Evolutionary conservation across 768 basidiomycete genomes (phyloP), one percentile per base, ranked within the genome.

Genomic region (Chlorophyllum brunneum): DNA sequence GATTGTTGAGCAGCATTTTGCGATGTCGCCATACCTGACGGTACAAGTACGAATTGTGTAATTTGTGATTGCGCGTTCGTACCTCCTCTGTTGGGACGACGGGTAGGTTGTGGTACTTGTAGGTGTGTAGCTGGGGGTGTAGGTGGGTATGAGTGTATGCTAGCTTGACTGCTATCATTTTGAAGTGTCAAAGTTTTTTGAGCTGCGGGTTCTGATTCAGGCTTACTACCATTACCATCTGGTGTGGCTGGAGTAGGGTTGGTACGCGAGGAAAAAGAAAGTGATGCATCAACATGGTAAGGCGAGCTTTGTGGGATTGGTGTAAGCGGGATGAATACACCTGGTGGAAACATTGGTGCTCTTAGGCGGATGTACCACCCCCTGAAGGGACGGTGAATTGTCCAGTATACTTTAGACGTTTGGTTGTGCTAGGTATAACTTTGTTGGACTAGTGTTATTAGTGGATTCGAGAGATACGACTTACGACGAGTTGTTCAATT

Each of bases 361-460:
- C 86, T 79, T 22, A 92, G 69, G 36, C 85, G 85, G 54, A 92
- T 82, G 65, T 92, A 92, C 90, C 90, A 92, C 39, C 90, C 90
- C 24, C 85, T 80, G 52, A 82, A 81, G 1, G 90, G 90, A 4
- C 83, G 80, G 63, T 91, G 90, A 23, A 91, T 81, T 8, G 80
- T 80, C 90, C 90, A 92, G 50, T 78, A 75, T 2, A 88, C 64
- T 0, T 77, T 76, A 20, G 78, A 80, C 3, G 79, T 82, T n/a
- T 79, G 74, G 34, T 85, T 86, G 52, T 91, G 85, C 86, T 53
- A 15, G 34, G 27, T 10, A n/a, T 10, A 31, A 8, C 4, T 29
- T 29, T n/a, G 34, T 2, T 40, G 24, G 15, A 36, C 10, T 18
- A n/a, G 15, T 20, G 0, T 23, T 22, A 20, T 15, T 13, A 33